These are phyloP conservation scores for Backusella australiensis DNA, from an alignment of 192 early-diverging fungal genomes.

Conservation along the genomic window DNA sequence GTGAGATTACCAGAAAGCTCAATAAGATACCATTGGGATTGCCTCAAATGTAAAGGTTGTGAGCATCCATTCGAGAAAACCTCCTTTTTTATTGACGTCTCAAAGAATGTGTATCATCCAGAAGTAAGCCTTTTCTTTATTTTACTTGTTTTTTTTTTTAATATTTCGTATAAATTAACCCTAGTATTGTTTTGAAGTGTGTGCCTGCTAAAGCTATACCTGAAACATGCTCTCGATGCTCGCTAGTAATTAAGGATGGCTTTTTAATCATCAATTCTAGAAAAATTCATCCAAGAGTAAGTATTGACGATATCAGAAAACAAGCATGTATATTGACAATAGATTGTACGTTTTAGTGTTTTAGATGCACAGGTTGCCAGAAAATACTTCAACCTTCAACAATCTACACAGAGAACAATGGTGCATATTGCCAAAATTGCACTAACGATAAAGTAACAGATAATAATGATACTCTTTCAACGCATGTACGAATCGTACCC, in stretches of 20 bases:
- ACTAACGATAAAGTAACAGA: neutral
- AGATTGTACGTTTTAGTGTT: conserved; percentile 15
- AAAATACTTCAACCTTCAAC: conserved; percentile 16
- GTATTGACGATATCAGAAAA: neutral
- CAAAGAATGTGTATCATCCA: conserved; percentile 23
- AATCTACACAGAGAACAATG: conserved; percentile 23
- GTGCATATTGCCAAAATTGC: conserved; percentile 20
- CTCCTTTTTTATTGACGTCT: conserved; percentile 18
- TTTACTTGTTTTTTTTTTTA: neutral
- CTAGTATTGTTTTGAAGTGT: conserved; percentile 2
- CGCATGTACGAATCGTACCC: conserved; percentile 19
- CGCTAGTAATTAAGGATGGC: neutral
- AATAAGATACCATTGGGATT: conserved; percentile 22
- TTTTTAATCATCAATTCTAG: conserved; percentile 6
- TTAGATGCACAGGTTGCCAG: conserved; percentile 26
- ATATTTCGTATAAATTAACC: neutral
- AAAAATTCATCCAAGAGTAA: conserved; percentile 20
- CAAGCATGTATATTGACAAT: neutral
- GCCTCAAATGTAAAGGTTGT: conserved; percentile 23
- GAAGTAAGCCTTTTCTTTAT: conserved; percentile 10
- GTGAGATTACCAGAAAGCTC: conserved; percentile 17
- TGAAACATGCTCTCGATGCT: conserved; percentile 11
- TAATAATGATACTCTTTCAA: conserved; percentile 2
- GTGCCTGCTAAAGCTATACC: neutral
- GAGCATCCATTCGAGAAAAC: conserved; percentile 15